These are phyloP conservation scores for Saccharomycopsis oosterbeekiorum DNA, from an alignment of 805 yeast species.

Conservation along the genomic window DNA sequence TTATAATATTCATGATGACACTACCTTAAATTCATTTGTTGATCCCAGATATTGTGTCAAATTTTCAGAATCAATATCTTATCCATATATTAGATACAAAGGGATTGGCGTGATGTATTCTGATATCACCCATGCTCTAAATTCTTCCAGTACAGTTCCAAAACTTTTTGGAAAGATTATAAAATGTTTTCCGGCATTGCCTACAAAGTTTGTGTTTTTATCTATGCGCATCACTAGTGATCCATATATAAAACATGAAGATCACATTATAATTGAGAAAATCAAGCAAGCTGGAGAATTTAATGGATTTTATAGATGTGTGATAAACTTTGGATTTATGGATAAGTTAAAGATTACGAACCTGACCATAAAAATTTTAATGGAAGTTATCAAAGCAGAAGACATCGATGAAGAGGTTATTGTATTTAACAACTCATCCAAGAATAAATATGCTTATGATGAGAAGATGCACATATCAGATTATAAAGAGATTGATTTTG, in stretches of 20 bases:
- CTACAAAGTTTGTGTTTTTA: conserved; percentile 35
- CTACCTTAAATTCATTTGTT: neutral
- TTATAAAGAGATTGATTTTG: conserved; percentile 11
- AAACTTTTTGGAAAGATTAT: conserved; percentile 21
- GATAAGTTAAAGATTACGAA: conserved; percentile 25
- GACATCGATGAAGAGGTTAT: conserved; percentile 18
- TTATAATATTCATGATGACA: neutral
- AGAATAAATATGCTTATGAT: conserved; percentile 2
- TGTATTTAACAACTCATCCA: conserved; percentile 8
- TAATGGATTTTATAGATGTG: conserved; percentile 37
- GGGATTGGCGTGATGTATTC: conserved; percentile 16
- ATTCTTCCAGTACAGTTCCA: conserved; percentile 39
- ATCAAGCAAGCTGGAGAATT: conserved; percentile 27
- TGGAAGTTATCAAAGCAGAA: conserved; percentile 9
- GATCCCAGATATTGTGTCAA: conserved; percentile 11
- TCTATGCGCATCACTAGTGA: conserved; percentile 33
- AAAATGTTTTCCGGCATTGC: conserved; percentile 34
- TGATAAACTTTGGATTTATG: conserved; percentile 43
- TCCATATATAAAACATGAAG: conserved; percentile 34
- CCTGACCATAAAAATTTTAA: conserved; percentile 20
- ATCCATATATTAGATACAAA: conserved; percentile 6
- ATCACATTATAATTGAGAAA: conserved; percentile 31
- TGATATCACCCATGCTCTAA: conserved; percentile 25
- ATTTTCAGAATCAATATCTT: neutral
- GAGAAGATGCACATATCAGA: conserved; percentile 2